Base-by-base conservation (phyloP, 495 filamentous ascomycete genomes). In the Daldinia loculata region DNA sequence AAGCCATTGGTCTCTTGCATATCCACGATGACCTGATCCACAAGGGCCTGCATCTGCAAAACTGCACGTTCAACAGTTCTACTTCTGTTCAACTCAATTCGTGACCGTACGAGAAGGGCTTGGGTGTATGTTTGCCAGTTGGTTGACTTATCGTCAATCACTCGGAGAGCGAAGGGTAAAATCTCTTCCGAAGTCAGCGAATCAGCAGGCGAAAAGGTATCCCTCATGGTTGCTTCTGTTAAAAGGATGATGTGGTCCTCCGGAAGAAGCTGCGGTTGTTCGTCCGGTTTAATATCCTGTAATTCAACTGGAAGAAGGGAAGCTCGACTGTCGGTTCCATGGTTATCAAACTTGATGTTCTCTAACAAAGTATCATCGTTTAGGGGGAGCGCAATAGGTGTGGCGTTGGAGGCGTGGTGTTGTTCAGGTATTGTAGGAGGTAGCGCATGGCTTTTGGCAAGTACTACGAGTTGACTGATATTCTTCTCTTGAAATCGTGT, bases 61-160 rank as follows among this genome's bases (percentile, higher is more conserved):
- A 99, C 89, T 7, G 94, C 89, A 63, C 95, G 83, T 75, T 99
- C 96, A 6, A 93, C 84, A 0, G 95, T 98, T 50, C 95, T 85
- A 32, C 93, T 91, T 63, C 86, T 87, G 76, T 94, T 92, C 0
- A 92, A 88, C 79, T 99, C 95, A 64, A 98, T 93, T 3, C 95
- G 85, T 75, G 92, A 95, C 48, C 95, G 87, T 5, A 97, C 89
- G 2, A 98, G 82, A 5, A 99, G 81, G 1, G 92, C 95, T 74
- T 98, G 93, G 0, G 95, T 98, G 76, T 99, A 98, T 22, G 97
- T 90, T 78, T 98, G 96, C 95, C 95, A 99, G 78, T 98, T 98
- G 2, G 93, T 93, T 69, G 91, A 91, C 53, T 94, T 93, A 60
- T 95, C 93, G 15, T 91, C 85, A 19, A 99, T 85, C 0, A 98